Evolutionary conservation across 106 monocot species (phyloP), one percentile per base, ranked within the genome.

Genomic region (Posidonia australis): DNA sequence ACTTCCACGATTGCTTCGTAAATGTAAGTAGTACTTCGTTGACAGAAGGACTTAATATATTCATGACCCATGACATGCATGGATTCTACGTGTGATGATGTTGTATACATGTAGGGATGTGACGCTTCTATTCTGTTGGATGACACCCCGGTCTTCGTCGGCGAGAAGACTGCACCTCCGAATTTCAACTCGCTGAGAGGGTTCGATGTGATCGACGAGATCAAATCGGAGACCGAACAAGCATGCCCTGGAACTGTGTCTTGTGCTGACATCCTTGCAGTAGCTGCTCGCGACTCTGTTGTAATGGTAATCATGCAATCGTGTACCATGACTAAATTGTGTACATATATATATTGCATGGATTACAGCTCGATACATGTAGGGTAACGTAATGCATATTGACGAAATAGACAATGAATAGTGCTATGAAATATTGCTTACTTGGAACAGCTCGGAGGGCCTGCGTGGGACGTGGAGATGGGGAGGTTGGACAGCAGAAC

Each of bases 1-100:
- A 93, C 32, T 93, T 93, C 74, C 93, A 93, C 64, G 93, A 93
- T 51, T 93, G 93, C 73, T 93, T 93, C 67, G 88, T 89, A 28
- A 78, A 87, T 30, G 84, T 87, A 43, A 52, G 74, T 36, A 17
- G 14, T n/a, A n/a, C n/a, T 14, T 14, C 21, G 10, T 54, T 54
- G 9, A 22, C 24, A 22, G 20, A 21, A 23, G 13, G 10, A 5
- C n/a, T n/a, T n/a, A n/a, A n/a, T n/a, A n/a, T n/a, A n/a, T n/a
- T n/a, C n/a, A n/a, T n/a, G n/a, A n/a, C n/a, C n/a, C n/a, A n/a
- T n/a, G n/a, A n/a, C 3, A n/a, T 54, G 2, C 23, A 23, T 9
- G 54, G 12, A 21, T 54, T 10, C 44, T 45, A 10, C 44, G 2
- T 49, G 5, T 2, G 13, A 49, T 58, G n/a, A 55, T 24, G 1